These are phyloP conservation scores for Colletotrichum spaethianum DNA, from an alignment of 2,329 filamentous ascomycete species.

Conservation along the genomic window DNA sequence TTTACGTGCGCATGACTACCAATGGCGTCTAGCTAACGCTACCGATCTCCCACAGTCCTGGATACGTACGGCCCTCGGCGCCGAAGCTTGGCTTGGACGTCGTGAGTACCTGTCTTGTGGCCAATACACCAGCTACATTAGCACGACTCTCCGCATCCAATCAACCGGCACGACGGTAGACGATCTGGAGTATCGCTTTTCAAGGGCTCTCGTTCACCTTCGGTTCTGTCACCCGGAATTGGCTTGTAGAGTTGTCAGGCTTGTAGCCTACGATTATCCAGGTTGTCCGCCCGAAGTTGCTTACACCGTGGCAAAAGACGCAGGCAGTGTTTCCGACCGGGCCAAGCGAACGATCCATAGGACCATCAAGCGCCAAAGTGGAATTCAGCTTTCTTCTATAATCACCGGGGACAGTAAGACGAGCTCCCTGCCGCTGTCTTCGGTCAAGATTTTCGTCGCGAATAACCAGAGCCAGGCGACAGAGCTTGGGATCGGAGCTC, in stretches of 20 bases:
- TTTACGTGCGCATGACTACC: neutral
- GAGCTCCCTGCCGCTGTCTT: neutral
- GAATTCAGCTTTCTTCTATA: neutral
- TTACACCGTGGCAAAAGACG: neutral
- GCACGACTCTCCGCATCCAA: neutral
- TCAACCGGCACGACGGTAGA: neutral
- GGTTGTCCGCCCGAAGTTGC: neutral
- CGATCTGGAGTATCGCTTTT: neutral
- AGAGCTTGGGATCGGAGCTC: neutral
- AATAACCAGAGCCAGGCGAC: neutral
- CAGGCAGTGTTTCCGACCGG: neutral
- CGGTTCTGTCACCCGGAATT: neutral
- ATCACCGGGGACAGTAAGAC: neutral
- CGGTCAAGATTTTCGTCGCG: neutral
- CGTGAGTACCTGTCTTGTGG: neutral
- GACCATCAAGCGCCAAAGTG: neutral
- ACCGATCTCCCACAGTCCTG: neutral
- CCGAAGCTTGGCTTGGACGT: neutral
- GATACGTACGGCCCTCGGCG: neutral
- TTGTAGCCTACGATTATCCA: neutral
- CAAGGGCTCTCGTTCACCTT: neutral
- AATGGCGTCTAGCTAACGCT: neutral
- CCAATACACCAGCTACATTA: neutral
- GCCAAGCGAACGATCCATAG: neutral
- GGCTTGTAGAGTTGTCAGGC: neutral